Evolutionary conservation across 305 asterid genomes (phyloP), one percentile per base, ranked within the genome.

Genomic region (Fraxinus dipetala): DNA sequence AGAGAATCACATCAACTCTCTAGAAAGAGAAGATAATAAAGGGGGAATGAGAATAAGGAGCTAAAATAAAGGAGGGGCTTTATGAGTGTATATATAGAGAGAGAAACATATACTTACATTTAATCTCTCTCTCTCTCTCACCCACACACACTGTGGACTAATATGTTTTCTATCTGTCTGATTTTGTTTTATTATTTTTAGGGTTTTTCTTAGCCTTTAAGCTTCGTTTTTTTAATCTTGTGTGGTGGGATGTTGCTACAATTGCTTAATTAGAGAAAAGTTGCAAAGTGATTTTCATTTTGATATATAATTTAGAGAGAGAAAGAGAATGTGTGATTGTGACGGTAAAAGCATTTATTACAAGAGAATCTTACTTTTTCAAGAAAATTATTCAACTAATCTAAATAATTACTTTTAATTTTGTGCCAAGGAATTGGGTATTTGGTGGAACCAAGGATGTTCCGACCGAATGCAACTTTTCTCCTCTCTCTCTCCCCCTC

Each of bases 21-120:
- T 87, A 79, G 80, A 80, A 75, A 83, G 83, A 86, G 84, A 86
- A 87, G 85, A 83, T 76, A 81, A 85, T 82, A 85, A 87, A 84
- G 87, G 87, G 85, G 83, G 94, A 91, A 91, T 91, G 95, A 90
- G 96, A 93, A 92, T 92, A 90, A 82, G 90, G 91, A 87, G 90
- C 94, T 87, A 86, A 95, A 93, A 91, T 90, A 93, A 95, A 92
- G 95, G 91, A 82, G 87, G 61, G 83, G 89, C 98, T 91, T 95
- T 95, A 92, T 90, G 89, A 82, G 82, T 79, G 84, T 86, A 45
- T 67, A 67, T 67, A 67, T 67, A 65, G 20, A 67, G 74, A 28
- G 36, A 67, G 69, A 59, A 59, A 20, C 83, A 80, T 89, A 91
- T 91, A 83, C 69, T 87, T 80, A 87, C 81, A 77, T 40, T 28